phyloP scores from a whole-genome alignment of 306 rosid genomes.

The Ormosia emarginata region DNA sequence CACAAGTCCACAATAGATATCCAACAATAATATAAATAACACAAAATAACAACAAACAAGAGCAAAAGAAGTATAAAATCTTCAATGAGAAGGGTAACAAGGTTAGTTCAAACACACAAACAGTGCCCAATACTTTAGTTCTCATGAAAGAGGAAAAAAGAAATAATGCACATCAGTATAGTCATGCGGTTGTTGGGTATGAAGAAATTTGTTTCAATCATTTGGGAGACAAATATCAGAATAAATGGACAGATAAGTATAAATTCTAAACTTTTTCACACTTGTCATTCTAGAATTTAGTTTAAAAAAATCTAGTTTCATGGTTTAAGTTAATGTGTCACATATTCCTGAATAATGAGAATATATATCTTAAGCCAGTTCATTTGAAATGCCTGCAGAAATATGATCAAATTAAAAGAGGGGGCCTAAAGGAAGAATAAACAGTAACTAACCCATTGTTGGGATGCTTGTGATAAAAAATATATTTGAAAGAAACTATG shows the following conservation, averaged over 20 bases:
- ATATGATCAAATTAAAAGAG: no score
- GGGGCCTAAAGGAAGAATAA: no score
- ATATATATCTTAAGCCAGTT: not conserved
- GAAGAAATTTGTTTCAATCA: not conserved
- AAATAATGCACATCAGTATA: no score
- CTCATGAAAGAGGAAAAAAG: slow-evolving; percentile 3
- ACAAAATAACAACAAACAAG: not conserved
- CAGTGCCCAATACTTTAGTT: slow-evolving; percentile 18
- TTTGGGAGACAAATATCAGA: not conserved
- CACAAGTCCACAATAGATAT: no score
- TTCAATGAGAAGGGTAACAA: slow-evolving; percentile 16
- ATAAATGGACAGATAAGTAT: not conserved
- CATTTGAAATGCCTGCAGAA: no score
- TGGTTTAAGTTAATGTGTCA: slow-evolving; percentile 8
- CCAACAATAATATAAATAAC: no score
- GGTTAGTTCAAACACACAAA: slow-evolving; percentile 23
- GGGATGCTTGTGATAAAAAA: no score
- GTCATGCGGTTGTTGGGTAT: not conserved
- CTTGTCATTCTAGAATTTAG: not conserved
- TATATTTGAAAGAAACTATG: no score
- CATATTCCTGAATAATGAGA: not conserved
- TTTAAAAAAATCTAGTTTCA: not conserved
- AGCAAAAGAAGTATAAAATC: slow-evolving; percentile 22
- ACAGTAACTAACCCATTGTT: no score
- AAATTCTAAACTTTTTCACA: not conserved